Base-by-base conservation (phyloP, 345 rosid species). In the Populus simonii region DNA sequence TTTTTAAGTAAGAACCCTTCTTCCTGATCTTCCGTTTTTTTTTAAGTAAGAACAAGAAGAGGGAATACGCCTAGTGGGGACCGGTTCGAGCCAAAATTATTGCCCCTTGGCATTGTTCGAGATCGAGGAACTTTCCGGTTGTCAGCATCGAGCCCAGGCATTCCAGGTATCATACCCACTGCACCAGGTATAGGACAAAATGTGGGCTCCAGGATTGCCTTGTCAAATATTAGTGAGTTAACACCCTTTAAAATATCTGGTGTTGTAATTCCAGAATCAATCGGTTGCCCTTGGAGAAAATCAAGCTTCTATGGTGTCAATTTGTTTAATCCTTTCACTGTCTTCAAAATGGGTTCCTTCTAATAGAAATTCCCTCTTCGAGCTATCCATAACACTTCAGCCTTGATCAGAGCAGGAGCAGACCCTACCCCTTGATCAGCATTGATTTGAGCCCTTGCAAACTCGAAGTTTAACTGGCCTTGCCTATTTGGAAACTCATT, bases 241-340 rank as follows among this genome's bases (percentile, higher is more conserved):
- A 94, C 98, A 38, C 79, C 98, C 98, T 88, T 85, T 22, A 91
- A 88, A 66, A 92, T 94, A 78, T 94, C 97, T 43, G 93, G 88
- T 68, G 97, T 83, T 63, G 93, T 88, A 77, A 92, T 94, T 68
- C 98, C 97, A 78, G 97, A 89, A 75, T 94, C 97, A 20, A 94
- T 90, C 47, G 92, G 93, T 74, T 94, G 96, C 47, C 92, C 94
- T 85, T 92, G 91, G 8, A 94, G 93, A 80, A 94, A 79, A 85
- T 91, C 98, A 84, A 90, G 92, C 84, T 94, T 94, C 78, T 92
- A 94, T 31, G 98, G 98, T 29, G 98, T 94, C 66, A 92, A 80
- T 84, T 94, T 94, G 87, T 94, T 92, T 83, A 94, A 84, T 70
- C 98, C 94, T 82, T 94, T 94, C 11, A 92, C 91, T 1, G 92